Conservation (phyloP, 345 rosid genomes). For the Salix purpurea region DNA sequence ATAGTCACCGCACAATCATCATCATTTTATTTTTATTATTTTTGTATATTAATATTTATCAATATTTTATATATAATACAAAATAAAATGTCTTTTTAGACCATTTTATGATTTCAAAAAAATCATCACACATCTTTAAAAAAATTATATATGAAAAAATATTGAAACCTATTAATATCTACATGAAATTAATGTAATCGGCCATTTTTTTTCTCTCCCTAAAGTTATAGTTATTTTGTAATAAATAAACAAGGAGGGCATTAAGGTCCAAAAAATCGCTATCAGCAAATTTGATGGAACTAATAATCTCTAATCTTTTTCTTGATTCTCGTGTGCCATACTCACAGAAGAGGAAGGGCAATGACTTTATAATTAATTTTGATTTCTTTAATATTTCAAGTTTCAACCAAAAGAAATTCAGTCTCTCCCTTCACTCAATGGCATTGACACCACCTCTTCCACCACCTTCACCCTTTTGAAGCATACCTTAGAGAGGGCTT, state of each 20-base stretch:
- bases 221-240: background rate
- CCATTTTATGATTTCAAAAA: too few relatives aligned
- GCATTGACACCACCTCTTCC: constrained; percentile 8
- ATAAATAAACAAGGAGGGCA: constrained; percentile 7
- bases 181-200: background rate
- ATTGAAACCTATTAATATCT: background rate
- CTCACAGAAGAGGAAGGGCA: constrained; percentile 1
- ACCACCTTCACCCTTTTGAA: background rate
- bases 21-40: too few relatives aligned
- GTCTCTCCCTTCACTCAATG: constrained; percentile 13
- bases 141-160: too few relatives aligned
- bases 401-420: background rate
- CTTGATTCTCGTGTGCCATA: constrained; percentile 4
- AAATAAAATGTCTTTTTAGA: too few relatives aligned
- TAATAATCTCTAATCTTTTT: constrained; percentile 9
- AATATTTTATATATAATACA: too few relatives aligned
- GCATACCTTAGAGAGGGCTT: constrained; percentile 7
- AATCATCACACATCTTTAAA: too few relatives aligned
- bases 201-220: background rate
- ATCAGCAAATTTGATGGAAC: background rate
- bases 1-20: too few relatives aligned
- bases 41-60: too few relatives aligned
- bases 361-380: background rate
- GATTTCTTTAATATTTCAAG: background rate
- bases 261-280: constrained; percentile 2